phyloP scores from a whole-genome alignment of 768 basidiomycete species.

The Boletellus emodensis region DNA sequence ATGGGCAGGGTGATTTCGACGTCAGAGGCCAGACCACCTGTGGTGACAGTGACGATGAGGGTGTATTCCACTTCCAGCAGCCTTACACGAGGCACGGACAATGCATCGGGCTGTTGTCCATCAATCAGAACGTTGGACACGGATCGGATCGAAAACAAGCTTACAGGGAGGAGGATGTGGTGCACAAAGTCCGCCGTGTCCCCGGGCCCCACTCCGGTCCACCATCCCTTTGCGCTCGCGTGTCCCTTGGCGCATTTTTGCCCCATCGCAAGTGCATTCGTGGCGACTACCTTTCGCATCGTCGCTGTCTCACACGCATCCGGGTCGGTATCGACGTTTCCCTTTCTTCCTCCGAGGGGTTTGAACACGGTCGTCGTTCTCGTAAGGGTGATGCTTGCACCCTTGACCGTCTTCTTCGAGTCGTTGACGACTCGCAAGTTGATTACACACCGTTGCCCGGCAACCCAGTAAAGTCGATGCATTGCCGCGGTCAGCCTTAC shows the following conservation, averaged over 20 bases:
- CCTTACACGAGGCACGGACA: conserved; percentile 63
- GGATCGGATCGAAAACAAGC: conserved; percentile 24
- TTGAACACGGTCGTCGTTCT: conserved; percentile 67
- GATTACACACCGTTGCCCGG: conserved; percentile 75
- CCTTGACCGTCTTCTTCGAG: conserved; percentile 64
- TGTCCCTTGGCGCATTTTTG: conserved; percentile 60
- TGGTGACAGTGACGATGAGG: conserved; percentile 59
- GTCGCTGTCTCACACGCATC: conserved; percentile 65
- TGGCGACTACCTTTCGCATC: conserved; percentile 59
- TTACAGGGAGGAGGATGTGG: conserved; percentile 70
- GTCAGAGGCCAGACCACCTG: conserved; percentile 57
- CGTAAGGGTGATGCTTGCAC: conserved; percentile 56
- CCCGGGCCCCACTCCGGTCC: conserved; percentile 72
- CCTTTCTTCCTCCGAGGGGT: conserved; percentile 34
- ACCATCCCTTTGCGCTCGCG: conserved; percentile 85
- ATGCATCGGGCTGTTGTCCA: conserved; percentile 53
- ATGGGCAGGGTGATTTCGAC: conserved; percentile 71
- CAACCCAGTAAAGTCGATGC: conserved; percentile 73
- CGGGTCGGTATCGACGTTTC: conserved; percentile 37
- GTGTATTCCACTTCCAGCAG: conserved; percentile 76
- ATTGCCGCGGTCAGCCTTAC: conserved; percentile 63
- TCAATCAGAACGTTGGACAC: conserved; percentile 2
- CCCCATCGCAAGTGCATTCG: conserved; percentile 61
- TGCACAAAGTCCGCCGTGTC: conserved; percentile 63
- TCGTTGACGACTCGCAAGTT: conserved; percentile 63